phyloP scores from a whole-genome alignment of 2,329 filamentous ascomycete genomes.

The Sporothrix brunneoviolacea region DNA sequence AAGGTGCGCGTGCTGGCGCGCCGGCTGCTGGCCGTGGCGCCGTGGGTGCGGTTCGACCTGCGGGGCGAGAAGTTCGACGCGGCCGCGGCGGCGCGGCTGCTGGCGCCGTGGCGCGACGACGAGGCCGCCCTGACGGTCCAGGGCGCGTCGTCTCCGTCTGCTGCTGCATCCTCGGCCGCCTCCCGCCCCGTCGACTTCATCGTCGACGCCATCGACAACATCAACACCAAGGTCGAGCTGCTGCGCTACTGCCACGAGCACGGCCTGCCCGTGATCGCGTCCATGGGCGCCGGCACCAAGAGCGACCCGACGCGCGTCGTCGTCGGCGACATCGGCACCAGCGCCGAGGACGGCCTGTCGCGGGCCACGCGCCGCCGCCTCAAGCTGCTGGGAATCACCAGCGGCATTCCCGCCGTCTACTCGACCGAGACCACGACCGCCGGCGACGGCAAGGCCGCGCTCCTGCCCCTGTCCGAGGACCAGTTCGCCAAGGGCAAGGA shows the following conservation, averaged over 20 bases:
- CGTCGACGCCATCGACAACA: slow-evolving; percentile 98
- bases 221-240: slow-evolving; percentile 88
- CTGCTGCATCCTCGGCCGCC: background rate
- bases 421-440: slow-evolving; percentile 67
- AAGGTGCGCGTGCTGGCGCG: slow-evolving; percentile 83
- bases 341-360: slow-evolving; percentile 82
- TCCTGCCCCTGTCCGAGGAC: slow-evolving; percentile 80
- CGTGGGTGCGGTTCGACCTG: slow-evolving; percentile 88
- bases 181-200: slow-evolving; percentile 63
- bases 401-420: slow-evolving; percentile 86
- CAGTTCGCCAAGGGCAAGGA: slow-evolving; percentile 71
- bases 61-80: slow-evolving; percentile 76
- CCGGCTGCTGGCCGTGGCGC: slow-evolving; percentile 76
- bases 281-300: slow-evolving; percentile 96
- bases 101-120: slow-evolving; percentile 57
- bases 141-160: no score
- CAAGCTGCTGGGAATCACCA: slow-evolving; percentile 69
- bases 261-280: slow-evolving; percentile 75
- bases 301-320: slow-evolving; percentile 76
- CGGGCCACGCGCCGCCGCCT: slow-evolving; percentile 74
- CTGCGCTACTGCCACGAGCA: slow-evolving; percentile 80
- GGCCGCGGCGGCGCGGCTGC: slow-evolving; percentile 55
- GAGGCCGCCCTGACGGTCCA: no score
- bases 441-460: slow-evolving; percentile 81
- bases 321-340: slow-evolving; percentile 84